These are phyloP conservation scores for Penicilliopsis zonata DNA, from an alignment of 495 filamentous ascomycete genomes.

Conservation along the genomic window DNA sequence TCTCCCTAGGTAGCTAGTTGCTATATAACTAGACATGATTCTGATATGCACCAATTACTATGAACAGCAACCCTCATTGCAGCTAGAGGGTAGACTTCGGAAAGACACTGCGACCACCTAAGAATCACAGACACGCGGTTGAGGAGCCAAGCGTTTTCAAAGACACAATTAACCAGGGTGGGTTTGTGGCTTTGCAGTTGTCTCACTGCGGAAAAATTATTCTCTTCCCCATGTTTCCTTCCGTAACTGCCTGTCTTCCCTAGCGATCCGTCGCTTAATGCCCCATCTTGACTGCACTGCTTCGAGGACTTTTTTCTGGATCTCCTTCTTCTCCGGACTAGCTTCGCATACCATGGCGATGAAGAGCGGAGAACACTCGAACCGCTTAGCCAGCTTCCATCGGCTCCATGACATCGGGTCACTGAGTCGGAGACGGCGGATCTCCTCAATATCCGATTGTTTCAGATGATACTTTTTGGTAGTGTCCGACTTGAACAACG, in stretches of 20 bases:
- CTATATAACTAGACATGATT: too few species aligned
- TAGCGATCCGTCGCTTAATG: conserved; percentile 51
- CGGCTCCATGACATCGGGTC: conserved; percentile 69
- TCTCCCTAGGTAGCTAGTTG: too few species aligned
- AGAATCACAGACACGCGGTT: too few species aligned
- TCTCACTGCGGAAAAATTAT: conserved; percentile 10
- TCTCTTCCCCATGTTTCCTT: conserved; percentile 43
- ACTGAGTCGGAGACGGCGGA: conserved; percentile 50
- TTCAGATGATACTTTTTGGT: conserved; percentile 69
- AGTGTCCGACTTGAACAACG: conserved; percentile 37
- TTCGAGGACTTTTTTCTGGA: conserved; percentile 43
- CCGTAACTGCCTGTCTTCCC: conserved; percentile 61
- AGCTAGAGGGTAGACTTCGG: too few species aligned
- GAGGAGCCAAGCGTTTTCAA: too few species aligned
- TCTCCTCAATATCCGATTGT: conserved; percentile 62
- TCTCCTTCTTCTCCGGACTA: conserved; percentile 33
- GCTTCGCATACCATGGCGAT: conserved; percentile 44
- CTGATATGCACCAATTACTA: too few species aligned
- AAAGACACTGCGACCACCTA: too few species aligned
- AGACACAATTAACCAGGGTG: too few species aligned
- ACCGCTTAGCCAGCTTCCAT: conserved; percentile 54
- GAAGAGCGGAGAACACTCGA: conserved; percentile 66
- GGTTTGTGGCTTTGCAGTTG: too few species aligned
- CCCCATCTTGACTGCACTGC: conserved; percentile 64
- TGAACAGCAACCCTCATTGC: too few species aligned